phyloP scores from a whole-genome alignment of 2,329 filamentous ascomycete species.

The Zelopaecilomyces penicillatus region DNA sequence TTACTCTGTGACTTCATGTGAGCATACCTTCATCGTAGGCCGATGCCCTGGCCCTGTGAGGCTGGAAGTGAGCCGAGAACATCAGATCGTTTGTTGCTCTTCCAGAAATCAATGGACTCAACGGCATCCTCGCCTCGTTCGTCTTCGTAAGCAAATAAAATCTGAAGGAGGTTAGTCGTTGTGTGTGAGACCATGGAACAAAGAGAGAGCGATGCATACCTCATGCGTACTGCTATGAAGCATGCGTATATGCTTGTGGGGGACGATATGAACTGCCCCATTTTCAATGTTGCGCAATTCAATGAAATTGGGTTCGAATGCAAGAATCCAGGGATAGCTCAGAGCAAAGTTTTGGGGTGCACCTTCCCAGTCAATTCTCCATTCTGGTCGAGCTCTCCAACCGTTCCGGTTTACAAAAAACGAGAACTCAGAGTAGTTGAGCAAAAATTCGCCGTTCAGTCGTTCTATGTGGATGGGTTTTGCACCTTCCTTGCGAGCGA shows the following conservation, averaged over 20 bases:
- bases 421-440: constrained; percentile 97
- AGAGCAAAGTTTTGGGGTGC: constrained; percentile 86
- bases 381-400: constrained; percentile 91
- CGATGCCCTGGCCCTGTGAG: constrained; percentile 1
- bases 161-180: constrained; percentile 45
- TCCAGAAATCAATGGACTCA: constrained; percentile 95
- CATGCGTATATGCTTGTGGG: constrained; percentile 95
- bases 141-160: constrained; percentile 95
- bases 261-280: constrained; percentile 89
- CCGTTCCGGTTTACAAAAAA: constrained; percentile 99
- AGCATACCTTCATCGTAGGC: no score
- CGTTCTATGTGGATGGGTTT: constrained; percentile 96
- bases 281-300: constrained; percentile 94
- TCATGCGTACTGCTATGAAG: constrained; percentile 94
- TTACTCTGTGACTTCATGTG: no score
- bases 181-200: not conserved
- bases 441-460: constrained; percentile 90
- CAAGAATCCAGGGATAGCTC: constrained; percentile 92
- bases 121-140: constrained; percentile 89
- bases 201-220: constrained; percentile 45
- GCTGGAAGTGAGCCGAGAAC: constrained; percentile 14
- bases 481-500: constrained; percentile 85
- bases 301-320: constrained; percentile 95
- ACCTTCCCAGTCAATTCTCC: constrained; percentile 97
- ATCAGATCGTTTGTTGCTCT: constrained; percentile 48